Evolutionary conservation across 2,329 filamentous ascomycete genomes (phyloP).

Genomic region (Parastagonospora avenae): DNA sequence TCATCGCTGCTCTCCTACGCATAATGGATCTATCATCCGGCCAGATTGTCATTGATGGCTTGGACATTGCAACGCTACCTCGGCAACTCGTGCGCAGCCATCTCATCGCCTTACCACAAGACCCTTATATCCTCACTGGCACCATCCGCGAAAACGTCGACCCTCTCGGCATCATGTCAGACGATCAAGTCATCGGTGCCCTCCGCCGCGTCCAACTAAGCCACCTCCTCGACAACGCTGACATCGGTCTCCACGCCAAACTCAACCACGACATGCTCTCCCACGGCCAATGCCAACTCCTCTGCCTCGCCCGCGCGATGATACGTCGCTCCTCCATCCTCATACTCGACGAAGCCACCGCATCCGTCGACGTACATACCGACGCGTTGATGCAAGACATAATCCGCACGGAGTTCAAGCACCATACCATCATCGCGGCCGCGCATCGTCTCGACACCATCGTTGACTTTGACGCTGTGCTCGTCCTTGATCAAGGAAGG

Average conservation of each 20-base stretch:
- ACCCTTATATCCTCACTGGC: slow-evolving; percentile 54
- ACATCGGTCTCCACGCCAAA: slow-evolving; percentile 23
- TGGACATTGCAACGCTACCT: slow-evolving; percentile 52
- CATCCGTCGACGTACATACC: slow-evolving; percentile 1
- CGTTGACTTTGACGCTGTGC: not conserved
- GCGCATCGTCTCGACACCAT: slow-evolving; percentile 3
- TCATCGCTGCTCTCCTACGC: slow-evolving; percentile 53
- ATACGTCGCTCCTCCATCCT: slow-evolving; percentile 60
- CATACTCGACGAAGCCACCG: slow-evolving; percentile 64
- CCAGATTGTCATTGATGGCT: slow-evolving; percentile 52
- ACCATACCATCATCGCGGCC: slow-evolving; percentile 12
- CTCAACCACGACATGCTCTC: slow-evolving; percentile 50
- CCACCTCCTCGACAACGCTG: slow-evolving; percentile 32
- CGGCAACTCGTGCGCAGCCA: slow-evolving; percentile 48
- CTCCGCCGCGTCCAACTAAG: slow-evolving; percentile 52
- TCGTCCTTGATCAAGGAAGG: not conserved
- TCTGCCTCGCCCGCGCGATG: slow-evolving; percentile 60
- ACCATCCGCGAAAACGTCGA: slow-evolving; percentile 56
- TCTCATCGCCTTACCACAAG: slow-evolving; percentile 55
- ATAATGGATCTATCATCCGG: slow-evolving; percentile 52
- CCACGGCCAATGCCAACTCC: slow-evolving; percentile 72
- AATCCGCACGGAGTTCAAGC: slow-evolving; percentile 13
- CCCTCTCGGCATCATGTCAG: slow-evolving; percentile 39
- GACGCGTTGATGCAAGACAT: slow-evolving; percentile 6
- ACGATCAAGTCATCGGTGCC: slow-evolving; percentile 44